Evolutionary conservation across 1,139 yeast genomes (phyloP).

Genomic region (Debaryomyces sp.): DNA sequence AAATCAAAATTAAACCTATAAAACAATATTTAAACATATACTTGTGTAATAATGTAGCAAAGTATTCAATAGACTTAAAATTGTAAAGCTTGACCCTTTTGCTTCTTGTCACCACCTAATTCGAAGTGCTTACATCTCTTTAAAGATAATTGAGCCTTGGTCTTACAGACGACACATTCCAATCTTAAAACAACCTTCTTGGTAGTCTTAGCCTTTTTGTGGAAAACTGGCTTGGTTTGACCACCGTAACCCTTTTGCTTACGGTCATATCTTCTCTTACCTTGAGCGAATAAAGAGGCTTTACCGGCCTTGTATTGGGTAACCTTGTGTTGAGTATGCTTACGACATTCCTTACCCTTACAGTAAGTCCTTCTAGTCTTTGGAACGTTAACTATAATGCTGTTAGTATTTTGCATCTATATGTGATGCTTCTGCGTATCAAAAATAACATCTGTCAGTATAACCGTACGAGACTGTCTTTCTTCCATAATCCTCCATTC

Average conservation of each 20-base stretch:
- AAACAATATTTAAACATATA: slow-evolving; percentile 9
- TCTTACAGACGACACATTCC: slow-evolving; percentile 98
- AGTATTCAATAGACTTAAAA: slow-evolving; percentile 52
- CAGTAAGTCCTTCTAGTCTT: slow-evolving; percentile 99
- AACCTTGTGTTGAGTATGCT: slow-evolving; percentile 99
- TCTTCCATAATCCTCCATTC: neutral
- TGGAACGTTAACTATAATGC: slow-evolving; percentile 92
- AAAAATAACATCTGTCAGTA: neutral
- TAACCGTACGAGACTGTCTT: neutral
- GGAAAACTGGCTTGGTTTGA: slow-evolving; percentile 99
- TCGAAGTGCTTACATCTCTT: slow-evolving; percentile 99
- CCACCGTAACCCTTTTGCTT: slow-evolving; percentile 99
- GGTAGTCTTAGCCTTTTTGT: slow-evolving; percentile 99
- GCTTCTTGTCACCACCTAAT: slow-evolving; percentile 99
- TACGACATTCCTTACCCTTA: slow-evolving; percentile 98
- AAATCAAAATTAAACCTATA: slow-evolving; percentile 10
- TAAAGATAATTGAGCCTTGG: slow-evolving; percentile 96
- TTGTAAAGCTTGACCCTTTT: slow-evolving; percentile 98
- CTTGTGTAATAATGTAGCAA: slow-evolving; percentile 7
- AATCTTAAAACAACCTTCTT: slow-evolving; percentile 99
- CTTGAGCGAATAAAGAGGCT: slow-evolving; percentile 99
- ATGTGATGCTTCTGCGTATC: neutral
- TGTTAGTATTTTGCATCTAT: slow-evolving; percentile 29
- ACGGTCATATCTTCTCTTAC: slow-evolving; percentile 99
- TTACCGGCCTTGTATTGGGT: slow-evolving; percentile 99